Conservation (phyloP, 495 filamentous ascomycete genomes). For the Lasiosphaeriaceae sp. region DNA sequence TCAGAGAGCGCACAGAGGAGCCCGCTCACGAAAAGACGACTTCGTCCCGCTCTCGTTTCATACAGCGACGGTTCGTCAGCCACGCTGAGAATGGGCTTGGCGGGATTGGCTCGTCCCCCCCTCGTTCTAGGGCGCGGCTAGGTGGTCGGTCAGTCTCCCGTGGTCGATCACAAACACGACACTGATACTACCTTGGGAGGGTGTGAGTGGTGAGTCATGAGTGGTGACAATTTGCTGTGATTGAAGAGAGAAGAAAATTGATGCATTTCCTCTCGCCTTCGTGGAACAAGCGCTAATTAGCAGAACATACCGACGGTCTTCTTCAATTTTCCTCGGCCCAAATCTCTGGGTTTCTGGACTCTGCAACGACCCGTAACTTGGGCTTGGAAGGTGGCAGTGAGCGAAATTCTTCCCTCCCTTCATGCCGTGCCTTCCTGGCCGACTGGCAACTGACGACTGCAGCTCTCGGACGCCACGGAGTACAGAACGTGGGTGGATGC, state of each 20-base stretch:
- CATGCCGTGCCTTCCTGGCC: neutral
- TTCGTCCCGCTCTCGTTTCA: neutral
- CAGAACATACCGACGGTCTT: too few relatives aligned
- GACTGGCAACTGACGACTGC: neutral
- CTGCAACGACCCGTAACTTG: neutral
- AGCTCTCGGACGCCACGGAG: neutral
- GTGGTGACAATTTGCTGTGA: too few relatives aligned
- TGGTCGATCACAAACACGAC: slow-evolving; percentile 2
- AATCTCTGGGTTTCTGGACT: too few relatives aligned
- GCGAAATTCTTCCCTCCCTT: neutral
- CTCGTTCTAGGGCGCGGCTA: neutral
- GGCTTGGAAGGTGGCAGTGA: neutral
- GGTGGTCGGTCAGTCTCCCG: neutral
- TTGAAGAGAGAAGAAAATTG: too few relatives aligned
- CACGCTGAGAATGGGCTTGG: neutral
- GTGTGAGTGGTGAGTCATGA: too few relatives aligned
- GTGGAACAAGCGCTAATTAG: too few relatives aligned
- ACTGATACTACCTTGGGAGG: too few relatives aligned
- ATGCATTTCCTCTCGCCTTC: too few relatives aligned
- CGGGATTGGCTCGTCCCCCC: neutral
- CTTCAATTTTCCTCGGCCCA: too few relatives aligned
- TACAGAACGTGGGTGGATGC: neutral
- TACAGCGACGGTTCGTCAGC: neutral
- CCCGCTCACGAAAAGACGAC: neutral
- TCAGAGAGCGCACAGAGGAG: neutral